These are phyloP conservation scores for Eimeria brunetti DNA, from an alignment of 169 alveolate genomes.

Conservation along the genomic window DNA sequence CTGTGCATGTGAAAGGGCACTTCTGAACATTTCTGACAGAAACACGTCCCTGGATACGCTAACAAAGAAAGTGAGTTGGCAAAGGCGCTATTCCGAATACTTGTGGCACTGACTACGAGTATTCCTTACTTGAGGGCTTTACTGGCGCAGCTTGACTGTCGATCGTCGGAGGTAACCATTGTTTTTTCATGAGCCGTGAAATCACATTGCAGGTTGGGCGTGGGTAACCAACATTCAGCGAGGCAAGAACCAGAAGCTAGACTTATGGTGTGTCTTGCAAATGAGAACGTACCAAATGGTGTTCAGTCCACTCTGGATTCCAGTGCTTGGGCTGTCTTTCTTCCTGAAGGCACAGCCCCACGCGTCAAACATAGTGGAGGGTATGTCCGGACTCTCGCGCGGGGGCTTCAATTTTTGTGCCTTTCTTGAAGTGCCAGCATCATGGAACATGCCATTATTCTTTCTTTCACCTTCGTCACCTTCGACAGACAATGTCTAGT, in stretches of 20 bases:
- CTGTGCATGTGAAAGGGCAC: no score
- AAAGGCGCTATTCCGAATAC: neutral
- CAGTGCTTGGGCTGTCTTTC: neutral
- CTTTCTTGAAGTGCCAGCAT: neutral
- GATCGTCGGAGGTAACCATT: neutral
- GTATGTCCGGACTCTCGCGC: neutral
- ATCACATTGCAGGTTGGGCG: neutral
- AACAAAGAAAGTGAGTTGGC: neutral
- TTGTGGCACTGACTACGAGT: neutral
- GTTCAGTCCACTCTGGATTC: neutral
- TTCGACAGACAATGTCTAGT: neutral
- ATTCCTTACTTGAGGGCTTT: neutral
- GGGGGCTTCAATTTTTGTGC: no score
- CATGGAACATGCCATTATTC: neutral
- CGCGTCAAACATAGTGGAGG: neutral
- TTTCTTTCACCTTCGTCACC: neutral
- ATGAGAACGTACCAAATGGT: neutral
- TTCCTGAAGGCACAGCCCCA: neutral
- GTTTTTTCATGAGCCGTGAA: neutral
- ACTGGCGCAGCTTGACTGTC: neutral
- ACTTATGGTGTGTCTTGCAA: no score
- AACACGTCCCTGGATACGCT: neutral
- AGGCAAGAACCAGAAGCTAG: neutral
- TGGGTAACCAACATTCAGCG: neutral
- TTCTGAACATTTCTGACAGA: neutral